Evolutionary conservation across 2,329 filamentous ascomycete genomes (phyloP).

Genomic region (Triangularia setosa): DNA sequence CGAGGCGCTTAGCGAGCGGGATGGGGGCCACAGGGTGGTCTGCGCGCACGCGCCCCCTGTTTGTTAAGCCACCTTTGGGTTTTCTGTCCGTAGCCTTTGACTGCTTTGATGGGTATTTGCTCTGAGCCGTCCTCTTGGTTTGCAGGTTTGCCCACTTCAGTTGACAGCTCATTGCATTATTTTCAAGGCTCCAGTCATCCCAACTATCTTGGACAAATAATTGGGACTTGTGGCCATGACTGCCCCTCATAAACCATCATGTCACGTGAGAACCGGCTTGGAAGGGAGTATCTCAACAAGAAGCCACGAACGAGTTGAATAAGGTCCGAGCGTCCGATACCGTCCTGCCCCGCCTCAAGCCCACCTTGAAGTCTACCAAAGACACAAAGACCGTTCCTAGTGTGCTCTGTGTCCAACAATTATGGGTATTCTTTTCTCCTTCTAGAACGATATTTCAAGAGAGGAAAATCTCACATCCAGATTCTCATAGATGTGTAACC

Average conservation of each 20-base stretch:
- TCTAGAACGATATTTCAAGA: not conserved
- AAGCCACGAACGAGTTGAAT: not conserved
- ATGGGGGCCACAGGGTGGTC: conserved; percentile 18
- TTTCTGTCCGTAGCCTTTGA: not conserved
- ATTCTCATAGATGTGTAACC: not conserved
- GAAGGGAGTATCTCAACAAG: not conserved
- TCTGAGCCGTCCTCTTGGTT: not conserved
- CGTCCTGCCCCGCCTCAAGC: not conserved
- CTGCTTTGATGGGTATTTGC: not conserved
- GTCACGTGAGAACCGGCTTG: not conserved
- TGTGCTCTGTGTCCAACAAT: not conserved
- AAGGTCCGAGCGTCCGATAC: not conserved
- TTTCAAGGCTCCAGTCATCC: not conserved
- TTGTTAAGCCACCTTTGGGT: not conserved
- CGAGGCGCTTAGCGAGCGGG: conserved; percentile 24
- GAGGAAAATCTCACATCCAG: not conserved
- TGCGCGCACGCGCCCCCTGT: conserved; percentile 20
- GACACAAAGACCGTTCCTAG: not conserved
- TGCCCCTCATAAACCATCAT: not conserved
- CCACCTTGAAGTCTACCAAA: not conserved
- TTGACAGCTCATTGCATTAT: not conserved
- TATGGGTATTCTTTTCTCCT: not conserved
- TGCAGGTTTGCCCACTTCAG: not conserved
- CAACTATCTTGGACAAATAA: not conserved
- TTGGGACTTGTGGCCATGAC: not conserved